Evolutionary conservation across 768 basidiomycete genomes (phyloP).

Genomic region (Pleurotus citrinopileatus): DNA sequence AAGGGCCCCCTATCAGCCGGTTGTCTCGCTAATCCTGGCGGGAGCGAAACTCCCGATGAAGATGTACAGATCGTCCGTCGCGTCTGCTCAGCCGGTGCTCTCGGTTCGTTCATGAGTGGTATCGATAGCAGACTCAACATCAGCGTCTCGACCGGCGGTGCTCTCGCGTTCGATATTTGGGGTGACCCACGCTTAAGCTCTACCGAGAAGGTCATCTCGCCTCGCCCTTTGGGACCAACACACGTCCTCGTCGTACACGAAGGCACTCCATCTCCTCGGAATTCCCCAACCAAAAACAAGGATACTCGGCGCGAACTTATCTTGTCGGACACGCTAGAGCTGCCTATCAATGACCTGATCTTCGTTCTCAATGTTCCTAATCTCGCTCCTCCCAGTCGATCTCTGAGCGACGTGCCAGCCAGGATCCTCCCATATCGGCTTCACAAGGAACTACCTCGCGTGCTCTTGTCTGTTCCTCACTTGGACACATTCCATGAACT

Average conservation of each 20-base stretch:
- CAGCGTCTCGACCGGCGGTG: conserved; percentile 10
- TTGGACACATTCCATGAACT: conserved; percentile 31
- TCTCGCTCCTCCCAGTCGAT: conserved; percentile 13
- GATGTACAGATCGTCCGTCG: conserved; percentile 20
- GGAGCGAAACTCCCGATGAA: conserved; percentile 9
- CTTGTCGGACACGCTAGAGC: conserved; percentile 24
- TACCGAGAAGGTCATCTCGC: conserved; percentile 28
- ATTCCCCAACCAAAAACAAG: neutral
- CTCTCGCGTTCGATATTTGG: conserved; percentile 20
- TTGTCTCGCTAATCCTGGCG: conserved; percentile 1
- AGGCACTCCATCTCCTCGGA: conserved; percentile 8
- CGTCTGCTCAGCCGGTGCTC: conserved; percentile 23
- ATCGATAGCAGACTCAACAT: conserved; percentile 13
- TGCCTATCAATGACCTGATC: conserved; percentile 37
- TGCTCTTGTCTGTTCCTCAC: conserved; percentile 29
- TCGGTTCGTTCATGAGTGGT: conserved; percentile 16
- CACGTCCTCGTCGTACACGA: conserved; percentile 29
- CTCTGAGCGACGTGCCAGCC: conserved; percentile 3
- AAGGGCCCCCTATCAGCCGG: neutral
- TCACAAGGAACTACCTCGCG: conserved; percentile 31
- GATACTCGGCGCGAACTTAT: conserved; percentile 4
- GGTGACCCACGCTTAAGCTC: conserved; percentile 24
- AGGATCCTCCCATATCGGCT: conserved; percentile 28
- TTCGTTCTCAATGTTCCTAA: conserved; percentile 35
- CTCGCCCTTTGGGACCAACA: conserved; percentile 32